Percentiles rank a stretch among this genome's conserved stretches.
Evolutionary conservation across 768 basidiomycete species (phyloP).

Genomic region (Russula olivacea): DNA sequence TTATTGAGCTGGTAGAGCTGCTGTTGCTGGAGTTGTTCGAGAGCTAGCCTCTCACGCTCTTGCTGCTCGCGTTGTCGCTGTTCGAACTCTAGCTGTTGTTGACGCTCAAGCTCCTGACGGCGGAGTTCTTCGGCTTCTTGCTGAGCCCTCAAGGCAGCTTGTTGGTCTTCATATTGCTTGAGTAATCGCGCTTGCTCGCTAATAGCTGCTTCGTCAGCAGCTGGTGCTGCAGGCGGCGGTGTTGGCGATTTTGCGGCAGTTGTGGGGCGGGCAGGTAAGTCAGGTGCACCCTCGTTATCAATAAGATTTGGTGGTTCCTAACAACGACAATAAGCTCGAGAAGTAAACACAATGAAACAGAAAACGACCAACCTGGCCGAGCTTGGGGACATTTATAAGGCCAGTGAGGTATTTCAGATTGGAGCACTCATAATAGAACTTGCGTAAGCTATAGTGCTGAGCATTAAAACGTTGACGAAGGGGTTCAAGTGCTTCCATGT

Average conservation of each 20-base stretch:
- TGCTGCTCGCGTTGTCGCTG: conserved; percentile 81
- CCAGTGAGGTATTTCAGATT: conserved; percentile 97
- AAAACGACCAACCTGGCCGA: conserved; percentile 64
- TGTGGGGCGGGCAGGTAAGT: conserved; percentile 77
- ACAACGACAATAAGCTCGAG: background rate
- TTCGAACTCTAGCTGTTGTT: conserved; percentile 85
- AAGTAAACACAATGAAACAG: background rate
- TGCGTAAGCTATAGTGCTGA: conserved; percentile 89
- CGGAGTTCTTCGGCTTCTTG: conserved; percentile 78
- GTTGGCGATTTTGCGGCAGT: conserved; percentile 48
- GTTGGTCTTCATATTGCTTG: conserved; percentile 94
- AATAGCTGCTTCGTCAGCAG: conserved; percentile 63
- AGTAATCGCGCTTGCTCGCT: conserved; percentile 91
- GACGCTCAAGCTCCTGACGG: conserved; percentile 69
- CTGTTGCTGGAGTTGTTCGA: conserved; percentile 80
- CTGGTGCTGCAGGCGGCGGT: conserved; percentile 67
- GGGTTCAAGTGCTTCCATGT: conserved; percentile 83
- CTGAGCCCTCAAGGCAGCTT: conserved; percentile 74
- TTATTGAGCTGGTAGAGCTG: conserved; percentile 78
- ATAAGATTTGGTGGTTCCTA: conserved; percentile 95
- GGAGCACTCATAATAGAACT: conserved; percentile 99
- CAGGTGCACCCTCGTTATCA: conserved; percentile 77
- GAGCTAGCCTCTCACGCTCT: conserved; percentile 80
- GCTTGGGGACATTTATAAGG: conserved; percentile 95
- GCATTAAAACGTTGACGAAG: conserved; percentile 80